A percentile compares a stretch with the other conserved stretches of the same genome.
These are phyloP conservation scores for Wakefieldia striispora DNA, from an alignment of 768 basidiomycete species.

Conservation along the genomic window DNA sequence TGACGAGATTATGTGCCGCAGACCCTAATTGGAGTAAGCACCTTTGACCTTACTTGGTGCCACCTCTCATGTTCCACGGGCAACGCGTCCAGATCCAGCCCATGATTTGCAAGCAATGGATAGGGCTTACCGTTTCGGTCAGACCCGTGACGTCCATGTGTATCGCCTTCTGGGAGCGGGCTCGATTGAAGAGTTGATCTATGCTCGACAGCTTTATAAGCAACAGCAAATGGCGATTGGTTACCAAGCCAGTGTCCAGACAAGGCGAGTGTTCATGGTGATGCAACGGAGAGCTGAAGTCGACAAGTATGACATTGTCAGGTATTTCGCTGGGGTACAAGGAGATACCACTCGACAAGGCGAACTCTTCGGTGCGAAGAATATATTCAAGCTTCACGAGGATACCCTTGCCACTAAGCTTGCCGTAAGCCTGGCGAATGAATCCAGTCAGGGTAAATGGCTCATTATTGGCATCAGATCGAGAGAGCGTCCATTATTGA, in stretches of 20 bases:
- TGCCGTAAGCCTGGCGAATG: constrained; percentile 65
- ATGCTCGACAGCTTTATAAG: constrained; percentile 88
- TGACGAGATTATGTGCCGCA: constrained; percentile 25
- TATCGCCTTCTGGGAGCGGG: constrained; percentile 84
- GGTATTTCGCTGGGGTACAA: constrained; percentile 82
- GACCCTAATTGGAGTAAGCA: constrained; percentile 96
- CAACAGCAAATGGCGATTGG: constrained; percentile 93
- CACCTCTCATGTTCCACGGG: neutral
- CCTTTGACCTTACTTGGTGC: constrained; percentile 2
- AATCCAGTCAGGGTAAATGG: neutral
- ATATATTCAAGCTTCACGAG: constrained; percentile 81
- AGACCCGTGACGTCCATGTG: constrained; percentile 81
- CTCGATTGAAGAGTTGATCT: constrained; percentile 84
- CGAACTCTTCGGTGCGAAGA: constrained; percentile 82
- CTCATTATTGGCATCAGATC: constrained; percentile 48
- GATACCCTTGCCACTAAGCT: constrained; percentile 68
- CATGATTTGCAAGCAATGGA: constrained; percentile 95
- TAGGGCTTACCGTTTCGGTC: constrained; percentile 81
- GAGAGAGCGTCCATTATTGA: constrained; percentile 72
- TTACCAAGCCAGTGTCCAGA: constrained; percentile 81
- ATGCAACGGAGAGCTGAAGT: neutral
- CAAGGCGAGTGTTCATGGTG: constrained; percentile 47
- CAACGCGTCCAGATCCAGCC: constrained; percentile 71
- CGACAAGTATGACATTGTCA: constrained; percentile 23
- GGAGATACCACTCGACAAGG: constrained; percentile 73